These are phyloP conservation scores for Russula earlei DNA, from an alignment of 768 basidiomycete species.

Conservation along the genomic window DNA sequence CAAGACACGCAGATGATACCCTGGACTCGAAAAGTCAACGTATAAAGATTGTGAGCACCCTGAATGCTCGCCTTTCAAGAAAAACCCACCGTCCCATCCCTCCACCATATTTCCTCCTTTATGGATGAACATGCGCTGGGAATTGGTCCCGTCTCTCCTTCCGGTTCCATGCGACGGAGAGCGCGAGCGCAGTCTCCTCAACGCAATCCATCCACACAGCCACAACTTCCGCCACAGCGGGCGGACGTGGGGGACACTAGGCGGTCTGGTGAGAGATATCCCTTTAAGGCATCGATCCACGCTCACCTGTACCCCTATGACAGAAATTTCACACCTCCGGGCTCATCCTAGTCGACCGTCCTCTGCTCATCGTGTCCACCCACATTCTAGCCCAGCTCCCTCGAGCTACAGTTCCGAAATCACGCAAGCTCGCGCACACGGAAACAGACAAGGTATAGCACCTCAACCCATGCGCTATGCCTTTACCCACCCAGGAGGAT, in stretches of 20 bases:
- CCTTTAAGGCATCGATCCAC: background rate
- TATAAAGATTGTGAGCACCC: slow-evolving; percentile 6
- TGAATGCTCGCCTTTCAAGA: slow-evolving; percentile 6
- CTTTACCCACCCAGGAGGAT: slow-evolving; percentile 16
- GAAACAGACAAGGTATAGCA: slow-evolving; percentile 16
- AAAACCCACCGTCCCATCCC: slow-evolving; percentile 1
- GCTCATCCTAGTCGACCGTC: background rate
- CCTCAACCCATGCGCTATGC: slow-evolving; percentile 14
- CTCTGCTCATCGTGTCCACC: background rate
- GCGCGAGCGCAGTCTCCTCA: slow-evolving; percentile 5
- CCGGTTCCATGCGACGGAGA: slow-evolving; percentile 1
- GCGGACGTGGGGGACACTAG: background rate
- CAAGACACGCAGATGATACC: background rate
- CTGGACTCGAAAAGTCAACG: background rate
- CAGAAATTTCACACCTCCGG: background rate
- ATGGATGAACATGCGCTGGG: slow-evolving; percentile 13
- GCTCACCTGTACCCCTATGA: background rate
- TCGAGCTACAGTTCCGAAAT: slow-evolving; percentile 5
- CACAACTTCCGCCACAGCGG: background rate
- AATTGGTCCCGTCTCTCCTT: slow-evolving; percentile 1
- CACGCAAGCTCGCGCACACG: background rate
- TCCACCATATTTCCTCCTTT: slow-evolving; percentile 2
- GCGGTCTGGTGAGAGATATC: background rate
- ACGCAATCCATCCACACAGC: background rate
- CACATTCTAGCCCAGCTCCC: slow-evolving; percentile 1